phyloP scores from a whole-genome alignment of 352 stramenopile species.

The Peronospora farinosa region DNA sequence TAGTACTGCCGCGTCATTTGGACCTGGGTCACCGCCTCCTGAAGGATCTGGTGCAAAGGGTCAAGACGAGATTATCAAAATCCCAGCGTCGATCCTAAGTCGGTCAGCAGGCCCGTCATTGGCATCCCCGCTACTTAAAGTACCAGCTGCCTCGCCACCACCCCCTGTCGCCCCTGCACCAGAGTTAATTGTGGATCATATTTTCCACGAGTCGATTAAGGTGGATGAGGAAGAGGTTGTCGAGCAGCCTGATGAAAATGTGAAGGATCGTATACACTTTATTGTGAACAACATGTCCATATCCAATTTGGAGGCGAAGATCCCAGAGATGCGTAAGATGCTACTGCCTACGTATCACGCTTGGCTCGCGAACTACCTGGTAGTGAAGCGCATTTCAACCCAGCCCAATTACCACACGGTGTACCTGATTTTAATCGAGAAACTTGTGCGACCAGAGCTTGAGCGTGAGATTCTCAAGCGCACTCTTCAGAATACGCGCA shows the following conservation, averaged over 20 bases:
- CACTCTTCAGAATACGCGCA: constrained; percentile 93
- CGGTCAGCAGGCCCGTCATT: constrained; percentile 43
- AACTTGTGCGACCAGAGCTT: constrained; percentile 90
- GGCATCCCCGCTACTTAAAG: constrained; percentile 34
- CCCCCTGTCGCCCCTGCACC: constrained; percentile 38
- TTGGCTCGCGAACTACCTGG: constrained; percentile 98
- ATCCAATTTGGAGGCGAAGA: constrained; percentile 96
- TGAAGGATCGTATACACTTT: constrained; percentile 98
- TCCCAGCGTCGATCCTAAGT: constrained; percentile 40
- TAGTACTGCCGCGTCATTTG: constrained; percentile 20
- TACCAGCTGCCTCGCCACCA: constrained; percentile 37
- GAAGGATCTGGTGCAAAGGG: constrained; percentile 14
- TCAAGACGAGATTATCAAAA: constrained; percentile 36
- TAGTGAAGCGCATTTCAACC: constrained; percentile 97
- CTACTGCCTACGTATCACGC: constrained; percentile 90
- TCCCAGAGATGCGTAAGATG: constrained; percentile 92
- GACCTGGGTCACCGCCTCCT: constrained; percentile 15
- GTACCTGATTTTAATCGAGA: constrained; percentile 97
- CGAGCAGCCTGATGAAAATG: constrained; percentile 64
- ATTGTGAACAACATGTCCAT: constrained; percentile 99
- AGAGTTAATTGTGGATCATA: constrained; percentile 74
- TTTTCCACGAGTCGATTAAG: constrained; percentile 68
- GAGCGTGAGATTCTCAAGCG: constrained; percentile 92
- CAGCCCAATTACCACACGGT: constrained; percentile 98
- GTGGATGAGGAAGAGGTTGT: constrained; percentile 60